phyloP scores from a whole-genome alignment of 306 rosid species.

The Vicia villosa region DNA sequence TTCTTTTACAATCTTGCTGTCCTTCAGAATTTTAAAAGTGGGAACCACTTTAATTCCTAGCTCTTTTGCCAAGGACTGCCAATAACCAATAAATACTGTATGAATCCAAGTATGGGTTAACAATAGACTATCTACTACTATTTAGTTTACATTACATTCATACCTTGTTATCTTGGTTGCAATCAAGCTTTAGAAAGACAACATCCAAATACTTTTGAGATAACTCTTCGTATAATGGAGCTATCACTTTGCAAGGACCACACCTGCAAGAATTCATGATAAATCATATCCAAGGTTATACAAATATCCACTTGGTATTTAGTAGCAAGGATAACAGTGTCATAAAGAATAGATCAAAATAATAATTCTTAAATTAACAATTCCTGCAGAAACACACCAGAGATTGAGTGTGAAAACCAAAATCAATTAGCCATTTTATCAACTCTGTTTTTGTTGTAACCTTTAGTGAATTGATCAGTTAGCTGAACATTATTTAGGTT shows the following conservation, averaged over 20 bases:
- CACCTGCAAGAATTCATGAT: constrained; percentile 61
- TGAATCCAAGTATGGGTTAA: constrained; percentile 3
- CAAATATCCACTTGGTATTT: constrained; percentile 25
- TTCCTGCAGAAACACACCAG: constrained; percentile 20
- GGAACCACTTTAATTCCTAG: constrained; percentile 95
- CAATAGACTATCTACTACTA: neutral
- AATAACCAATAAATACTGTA: constrained; percentile 34
- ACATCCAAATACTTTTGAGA: constrained; percentile 83
- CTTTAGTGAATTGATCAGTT: too few species aligned
- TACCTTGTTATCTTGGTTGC: constrained; percentile 92
- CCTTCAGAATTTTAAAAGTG: constrained; percentile 90
- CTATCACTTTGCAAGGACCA: constrained; percentile 98
- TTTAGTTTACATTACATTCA: neutral
- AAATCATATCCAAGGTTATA: neutral
- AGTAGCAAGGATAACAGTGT: constrained; percentile 2
- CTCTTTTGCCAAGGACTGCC: constrained; percentile 94
- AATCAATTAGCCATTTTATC: neutral
- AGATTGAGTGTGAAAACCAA: constrained; percentile 21
- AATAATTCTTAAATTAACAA: neutral
- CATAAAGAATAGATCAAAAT: constrained; percentile 8
- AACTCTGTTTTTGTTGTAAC: too few species aligned
- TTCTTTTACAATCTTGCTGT: constrained; percentile 74
- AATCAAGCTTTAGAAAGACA: constrained; percentile 89
- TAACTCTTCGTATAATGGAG: constrained; percentile 76
- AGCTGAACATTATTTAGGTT: too few species aligned